Conservation (phyloP, 2,329 filamentous ascomycete species). For the Chaetoscypha palmicola region DNA sequence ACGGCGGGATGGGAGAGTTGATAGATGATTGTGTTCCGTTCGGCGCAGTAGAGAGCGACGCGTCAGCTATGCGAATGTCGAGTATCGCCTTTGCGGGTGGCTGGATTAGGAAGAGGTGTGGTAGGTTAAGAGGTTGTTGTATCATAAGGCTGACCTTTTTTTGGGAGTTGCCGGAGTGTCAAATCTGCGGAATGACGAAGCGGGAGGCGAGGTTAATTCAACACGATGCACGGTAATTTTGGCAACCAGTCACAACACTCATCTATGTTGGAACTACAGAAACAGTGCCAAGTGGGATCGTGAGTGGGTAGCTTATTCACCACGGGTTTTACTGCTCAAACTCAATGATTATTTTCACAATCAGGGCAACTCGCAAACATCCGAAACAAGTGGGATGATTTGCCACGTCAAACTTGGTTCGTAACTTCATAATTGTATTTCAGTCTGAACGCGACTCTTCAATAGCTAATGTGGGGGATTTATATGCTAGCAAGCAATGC, state of each 20-base stretch:
- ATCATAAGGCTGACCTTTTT: slow-evolving; percentile 11
- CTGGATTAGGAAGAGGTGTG: neutral
- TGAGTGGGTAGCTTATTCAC: too few species aligned
- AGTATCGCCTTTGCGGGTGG: neutral
- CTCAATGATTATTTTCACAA: neutral
- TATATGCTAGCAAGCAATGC: slow-evolving; percentile 7
- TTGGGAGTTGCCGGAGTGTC: slow-evolving; percentile 5
- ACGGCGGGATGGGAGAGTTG: neutral
- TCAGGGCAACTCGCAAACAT: neutral
- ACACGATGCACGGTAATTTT: neutral
- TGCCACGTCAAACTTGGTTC: neutral
- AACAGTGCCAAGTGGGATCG: neutral
- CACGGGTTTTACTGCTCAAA: neutral
- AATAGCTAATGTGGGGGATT: neutral
- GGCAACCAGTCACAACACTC: too few species aligned
- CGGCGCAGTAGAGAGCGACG: neutral
- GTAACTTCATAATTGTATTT: slow-evolving; percentile 1
- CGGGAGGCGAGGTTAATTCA: slow-evolving; percentile 13
- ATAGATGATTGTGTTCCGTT: neutral
- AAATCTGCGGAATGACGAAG: slow-evolving; percentile 14
- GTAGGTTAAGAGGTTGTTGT: neutral
- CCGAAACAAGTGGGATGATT: neutral
- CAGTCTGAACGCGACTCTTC: slow-evolving; percentile 2
- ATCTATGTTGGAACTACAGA: neutral
- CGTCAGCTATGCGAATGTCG: neutral